Evolutionary conservation across 805 yeast genomes (phyloP).

Genomic region (Kurtzmaniella cleridarum): DNA sequence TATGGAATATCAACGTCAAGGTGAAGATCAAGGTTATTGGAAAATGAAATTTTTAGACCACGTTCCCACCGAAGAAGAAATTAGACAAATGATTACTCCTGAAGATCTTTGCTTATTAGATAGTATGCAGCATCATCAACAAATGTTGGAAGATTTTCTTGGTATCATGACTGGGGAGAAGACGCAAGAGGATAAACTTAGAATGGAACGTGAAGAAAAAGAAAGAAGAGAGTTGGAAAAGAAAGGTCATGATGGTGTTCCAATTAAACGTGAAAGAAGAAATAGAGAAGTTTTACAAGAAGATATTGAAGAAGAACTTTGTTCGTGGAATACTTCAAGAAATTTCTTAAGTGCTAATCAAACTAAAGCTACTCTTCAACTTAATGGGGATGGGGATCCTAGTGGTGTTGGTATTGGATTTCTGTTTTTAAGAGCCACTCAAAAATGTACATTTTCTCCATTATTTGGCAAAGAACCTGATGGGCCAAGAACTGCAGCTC

Average conservation of each 20-base stretch:
- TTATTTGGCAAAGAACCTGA: constrained; percentile 14
- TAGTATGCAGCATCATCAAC: constrained; percentile 92
- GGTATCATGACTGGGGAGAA: constrained; percentile 39
- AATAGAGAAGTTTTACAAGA: constrained; percentile 33
- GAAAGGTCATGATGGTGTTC: constrained; percentile 1
- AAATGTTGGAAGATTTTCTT: constrained; percentile 75
- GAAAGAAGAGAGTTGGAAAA: constrained; percentile 24
- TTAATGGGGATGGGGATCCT: constrained; percentile 93
- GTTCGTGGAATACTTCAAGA: constrained; percentile 92
- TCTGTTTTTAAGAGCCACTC: constrained; percentile 83
- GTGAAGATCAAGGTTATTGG: constrained; percentile 95
- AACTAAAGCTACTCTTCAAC: constrained; percentile 93
- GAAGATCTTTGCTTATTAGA: constrained; percentile 86
- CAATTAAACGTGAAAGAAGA: constrained; percentile 16
- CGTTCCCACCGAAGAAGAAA: constrained; percentile 70
- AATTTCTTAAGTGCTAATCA: constrained; percentile 92
- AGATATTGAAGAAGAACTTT: constrained; percentile 74
- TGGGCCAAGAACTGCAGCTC: constrained; percentile 29
- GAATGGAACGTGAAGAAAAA: constrained; percentile 6
- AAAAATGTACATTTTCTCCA: constrained; percentile 83
- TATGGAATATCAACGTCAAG: constrained; percentile 94
- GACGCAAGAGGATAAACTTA: constrained; percentile 15
- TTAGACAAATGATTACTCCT: constrained; percentile 80
- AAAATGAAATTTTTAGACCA: constrained; percentile 59
- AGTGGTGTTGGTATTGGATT: constrained; percentile 87